Evolutionary conservation across 768 basidiomycete species (phyloP), one percentile per base, ranked within the genome.

Genomic region (Mycena haematopus): DNA sequence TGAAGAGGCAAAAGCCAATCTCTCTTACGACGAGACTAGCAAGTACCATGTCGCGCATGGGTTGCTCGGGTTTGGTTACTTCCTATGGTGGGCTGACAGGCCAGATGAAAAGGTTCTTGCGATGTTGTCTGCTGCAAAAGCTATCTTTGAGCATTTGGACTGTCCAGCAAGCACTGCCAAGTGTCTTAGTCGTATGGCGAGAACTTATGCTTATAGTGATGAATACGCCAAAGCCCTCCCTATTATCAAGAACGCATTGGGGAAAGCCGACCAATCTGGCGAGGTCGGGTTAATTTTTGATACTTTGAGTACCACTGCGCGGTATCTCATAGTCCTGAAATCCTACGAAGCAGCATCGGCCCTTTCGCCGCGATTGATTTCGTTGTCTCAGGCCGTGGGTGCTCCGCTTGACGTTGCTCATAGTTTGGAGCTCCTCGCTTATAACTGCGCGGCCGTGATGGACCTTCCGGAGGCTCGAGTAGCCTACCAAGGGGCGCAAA

Each of bases 151-250:
- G 50, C 15, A 57, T 1, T 22, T 65, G 1, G 44, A 53, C 17
- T 38, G 60, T 46, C 42, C 63, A 24, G 50, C 59, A 24, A 60
- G 63, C 31, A 55, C 62, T 10, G 60, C 64, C 9, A 52, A 57
- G 19, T 65, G 65, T 35, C 65, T 66, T 27, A 31, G n/a, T 15
- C 21, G 29, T 10, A 51, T 63, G 25, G 62, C 52, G 22, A 46
- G 56, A 22, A 24, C 7, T 19, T 52, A 55, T 25, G 42, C 31
- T 27, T 22, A 17, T 13, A 31, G n/a, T 24, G 13, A 56, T 4
- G 2, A 64, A 45, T 53, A 59, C 19, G 9, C 29, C 15, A 24
- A 60, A 45, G 67, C 53, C 3, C 56, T 58, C 21, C 27, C 27
- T 13, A 31, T 52, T 25, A 27, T 24, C 38, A 25, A 55, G 27